Evolutionary conservation across 1,139 yeast species (phyloP), one percentile per base, ranked within the genome.

Genomic region (Kluyveromyces sp.): DNA sequence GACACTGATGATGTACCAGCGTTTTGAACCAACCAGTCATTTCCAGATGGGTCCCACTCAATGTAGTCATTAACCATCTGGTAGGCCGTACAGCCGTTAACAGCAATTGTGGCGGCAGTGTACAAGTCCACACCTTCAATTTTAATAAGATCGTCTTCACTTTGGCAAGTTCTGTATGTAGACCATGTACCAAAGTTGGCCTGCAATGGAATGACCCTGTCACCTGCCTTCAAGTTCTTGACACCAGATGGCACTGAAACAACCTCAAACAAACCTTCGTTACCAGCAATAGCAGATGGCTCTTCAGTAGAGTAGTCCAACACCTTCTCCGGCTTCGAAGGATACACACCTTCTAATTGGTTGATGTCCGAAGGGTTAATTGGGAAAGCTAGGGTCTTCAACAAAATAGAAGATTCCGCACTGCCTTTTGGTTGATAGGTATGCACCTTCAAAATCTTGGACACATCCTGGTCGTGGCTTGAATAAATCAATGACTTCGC

Each of bases 1-100:
- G 97, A 96, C 8, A 92, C 98, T 26, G 95, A 95, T 5, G 96
- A 87, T 55, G 88, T 92, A 37, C 96, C 97, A 35, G 97, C 98
- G 61, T 92, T 92, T 67, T 92, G 98, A 53, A 94, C 81, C 56
- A 92, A 78, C 96, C 96, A 94, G 65, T 92, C 97, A 39, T 62
- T 62, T 6, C 52, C 56, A 7, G 90, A 92, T 2, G 80, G 61
- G 42, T 69, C 56, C 65, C 86, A 73, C 42, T 79, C 72, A 42
- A 74, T 76, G 61, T 78, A 87, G 63, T 82, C 77, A 29, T 83
- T 82, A 51, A 92, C 81, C 86, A 94, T 77, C 66, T 88, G 87
- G 60, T 81, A 87, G 0, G 98, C 98, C 6, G 97, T 87, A 49
- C 86, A 76, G 2, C 98, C 97, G 63, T 92, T 92, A 45, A 94